Conservation (phyloP, 441 rosid species). For the Pelargonium citronellum region DNA sequence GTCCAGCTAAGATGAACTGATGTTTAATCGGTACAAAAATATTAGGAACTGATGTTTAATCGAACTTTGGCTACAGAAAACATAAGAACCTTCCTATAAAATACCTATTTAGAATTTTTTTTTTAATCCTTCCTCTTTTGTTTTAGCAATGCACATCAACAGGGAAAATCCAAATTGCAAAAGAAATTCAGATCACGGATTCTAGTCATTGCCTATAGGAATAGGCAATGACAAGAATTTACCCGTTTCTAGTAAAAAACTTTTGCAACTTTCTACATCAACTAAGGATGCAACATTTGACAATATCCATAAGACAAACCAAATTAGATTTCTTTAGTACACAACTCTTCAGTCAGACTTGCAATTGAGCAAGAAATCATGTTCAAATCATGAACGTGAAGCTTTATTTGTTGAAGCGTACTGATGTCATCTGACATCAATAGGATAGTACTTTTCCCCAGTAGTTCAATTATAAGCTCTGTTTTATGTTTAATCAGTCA, state of each 20-base stretch:
- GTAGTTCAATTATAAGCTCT: not conserved
- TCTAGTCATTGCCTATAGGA: not conserved
- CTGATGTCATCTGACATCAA: not conserved
- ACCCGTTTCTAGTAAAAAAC: not conserved
- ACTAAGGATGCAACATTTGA: conserved; percentile 1
- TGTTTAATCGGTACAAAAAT: not conserved
- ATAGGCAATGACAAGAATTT: not conserved
- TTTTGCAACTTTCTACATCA: conserved; percentile 1
- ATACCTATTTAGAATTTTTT: not conserved
- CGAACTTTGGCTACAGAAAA: not conserved
- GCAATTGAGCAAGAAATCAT: not conserved
- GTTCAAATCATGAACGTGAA: no score
- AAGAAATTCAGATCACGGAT: not conserved
- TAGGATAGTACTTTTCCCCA: not conserved
- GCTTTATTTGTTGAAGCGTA: no score
- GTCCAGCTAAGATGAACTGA: not conserved
- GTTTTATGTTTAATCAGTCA: not conserved
- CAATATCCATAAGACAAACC: not conserved
- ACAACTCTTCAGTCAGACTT: not conserved
- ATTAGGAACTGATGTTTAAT: not conserved
- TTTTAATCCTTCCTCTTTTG: conserved; percentile 2
- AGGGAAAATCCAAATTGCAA: not conserved
- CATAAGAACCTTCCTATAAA: conserved; percentile 1
- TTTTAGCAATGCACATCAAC: not conserved
- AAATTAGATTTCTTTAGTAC: no score